Conservation (phyloP, 1,139 yeast species). For the Saccharomyces hybrid region DNA sequence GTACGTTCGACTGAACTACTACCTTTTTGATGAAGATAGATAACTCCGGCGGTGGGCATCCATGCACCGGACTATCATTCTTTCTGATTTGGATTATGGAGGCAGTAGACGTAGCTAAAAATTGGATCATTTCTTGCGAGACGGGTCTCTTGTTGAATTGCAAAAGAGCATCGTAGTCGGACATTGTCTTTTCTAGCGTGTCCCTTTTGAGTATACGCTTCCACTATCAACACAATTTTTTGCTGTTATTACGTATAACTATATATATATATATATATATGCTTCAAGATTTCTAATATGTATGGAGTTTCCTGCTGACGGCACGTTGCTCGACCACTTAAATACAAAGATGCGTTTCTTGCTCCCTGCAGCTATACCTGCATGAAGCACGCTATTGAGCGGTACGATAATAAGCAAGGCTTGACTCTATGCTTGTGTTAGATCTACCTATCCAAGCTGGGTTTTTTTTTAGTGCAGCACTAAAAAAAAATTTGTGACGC, state of each 20-base stretch:
- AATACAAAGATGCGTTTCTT: not conserved
- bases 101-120: constrained; percentile 71
- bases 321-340: not conserved
- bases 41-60: constrained; percentile 36
- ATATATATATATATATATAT: not conserved
- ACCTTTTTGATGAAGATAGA: constrained; percentile 61
- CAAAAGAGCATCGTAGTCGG: constrained; percentile 60
- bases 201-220: not conserved
- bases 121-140: constrained; percentile 67
- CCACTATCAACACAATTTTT: no score
- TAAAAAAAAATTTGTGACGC: constrained; percentile 92
- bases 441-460: not conserved
- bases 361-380: no score
- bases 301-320: not conserved
- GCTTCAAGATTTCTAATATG: not conserved
- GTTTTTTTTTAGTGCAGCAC: not conserved
- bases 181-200: constrained; percentile 29
- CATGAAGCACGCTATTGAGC: not conserved
- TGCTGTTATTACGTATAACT: no score
- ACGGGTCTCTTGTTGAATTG: constrained; percentile 75
- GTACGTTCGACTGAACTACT: constrained; percentile 82
- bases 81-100: constrained; percentile 62
- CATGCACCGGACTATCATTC: constrained; percentile 5
- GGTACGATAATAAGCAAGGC: not conserved
- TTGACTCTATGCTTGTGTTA: not conserved